Evolutionary conservation across 2,329 filamentous ascomycete genomes (phyloP), one percentile per base, ranked within the genome.

Genomic region (Aspergillus spinulosporus): DNA sequence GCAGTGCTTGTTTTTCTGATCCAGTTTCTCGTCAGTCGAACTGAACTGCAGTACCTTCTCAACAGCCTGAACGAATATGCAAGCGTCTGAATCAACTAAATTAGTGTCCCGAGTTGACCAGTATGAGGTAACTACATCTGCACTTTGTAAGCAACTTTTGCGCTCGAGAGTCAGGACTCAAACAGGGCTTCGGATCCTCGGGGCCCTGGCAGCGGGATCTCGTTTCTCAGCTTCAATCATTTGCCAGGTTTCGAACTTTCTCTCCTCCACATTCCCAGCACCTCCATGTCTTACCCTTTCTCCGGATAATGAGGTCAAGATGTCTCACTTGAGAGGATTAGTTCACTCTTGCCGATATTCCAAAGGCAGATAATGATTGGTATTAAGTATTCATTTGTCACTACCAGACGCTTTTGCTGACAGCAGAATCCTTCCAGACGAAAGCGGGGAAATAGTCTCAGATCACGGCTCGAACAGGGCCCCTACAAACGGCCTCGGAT

Each of bases 211-310:
- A 28, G 40, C 39, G 26, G 28, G 9, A 37, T 31, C 50, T 57
- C 57, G 57, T 49, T 56, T 52, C 45, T 28, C 32, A 40, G 34
- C 52, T 9, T 28, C 36, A 14, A 8, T 40, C 42, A 63, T 60
- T 63, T 58, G 61, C 49, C 53, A 62, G 34, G 61, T 63, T 63
- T 56, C 48, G 60, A 48, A 51, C 44, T 54, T 37, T 48, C 44
- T 32, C 15, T 37, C 15, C 36, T 15, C 29, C 11, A 45, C 14
- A 14, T 36, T 45, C 40, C 31, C 12, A 5, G 14, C 40, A 52
- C n/a, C 42, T 42, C 42, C 50, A 46, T 29, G 4, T 26, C 39
- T 40, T 31, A 9, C 45, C 43, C 32, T 26, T 28, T 7, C n/a
- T 42, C 40, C 32, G 1, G 2, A 8, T 21, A 8, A 52, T 31